Conservation (phyloP, 2,329 filamentous ascomycete species). For the Albophoma yamanashiensis region DNA sequence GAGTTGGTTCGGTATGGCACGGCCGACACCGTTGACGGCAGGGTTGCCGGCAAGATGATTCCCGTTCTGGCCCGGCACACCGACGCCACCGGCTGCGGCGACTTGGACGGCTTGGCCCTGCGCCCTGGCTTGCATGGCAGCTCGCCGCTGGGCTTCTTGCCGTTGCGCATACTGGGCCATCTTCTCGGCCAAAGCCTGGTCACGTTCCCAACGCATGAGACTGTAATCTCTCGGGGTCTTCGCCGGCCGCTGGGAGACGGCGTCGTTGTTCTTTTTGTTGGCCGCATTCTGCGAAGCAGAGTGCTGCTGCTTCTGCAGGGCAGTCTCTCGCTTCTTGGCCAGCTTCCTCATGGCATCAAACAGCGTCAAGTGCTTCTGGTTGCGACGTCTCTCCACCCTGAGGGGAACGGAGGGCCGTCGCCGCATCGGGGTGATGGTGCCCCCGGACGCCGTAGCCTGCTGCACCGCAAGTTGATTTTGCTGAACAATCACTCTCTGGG, state of each 20-base stretch:
- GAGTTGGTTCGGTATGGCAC: slow-evolving; percentile 32
- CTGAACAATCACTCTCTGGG: slow-evolving; percentile 42
- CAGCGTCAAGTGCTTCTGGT: slow-evolving; percentile 76
- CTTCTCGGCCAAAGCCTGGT: slow-evolving; percentile 55
- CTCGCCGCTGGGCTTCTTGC: slow-evolving; percentile 47
- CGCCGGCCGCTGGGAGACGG: slow-evolving; percentile 35
- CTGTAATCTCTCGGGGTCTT: slow-evolving; percentile 90
- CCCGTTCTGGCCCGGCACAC: slow-evolving; percentile 17
- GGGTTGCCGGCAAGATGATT: slow-evolving; percentile 17
- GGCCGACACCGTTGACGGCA: slow-evolving; percentile 17
- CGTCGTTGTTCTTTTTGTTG: slow-evolving; percentile 71
- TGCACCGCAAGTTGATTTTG: slow-evolving; percentile 41
- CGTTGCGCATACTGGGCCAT: slow-evolving; percentile 46
- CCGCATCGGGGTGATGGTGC: slow-evolving; percentile 29
- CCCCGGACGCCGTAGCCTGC: slow-evolving; percentile 33
- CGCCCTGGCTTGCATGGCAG: slow-evolving; percentile 34
- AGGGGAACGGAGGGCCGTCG: slow-evolving; percentile 69
- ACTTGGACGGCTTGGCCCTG: slow-evolving; percentile 35
- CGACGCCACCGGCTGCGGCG: slow-evolving; percentile 27
- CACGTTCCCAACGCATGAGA: slow-evolving; percentile 75
- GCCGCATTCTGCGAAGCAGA: slow-evolving; percentile 66
- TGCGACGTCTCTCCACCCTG: slow-evolving; percentile 76
- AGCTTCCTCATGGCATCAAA: slow-evolving; percentile 93
- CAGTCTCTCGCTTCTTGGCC: slow-evolving; percentile 85
- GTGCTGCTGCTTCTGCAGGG: slow-evolving; percentile 80